Evolutionary conservation across 768 basidiomycete species (phyloP), one percentile per base, ranked within the genome.

Genomic region (Mrakia gelida): DNA sequence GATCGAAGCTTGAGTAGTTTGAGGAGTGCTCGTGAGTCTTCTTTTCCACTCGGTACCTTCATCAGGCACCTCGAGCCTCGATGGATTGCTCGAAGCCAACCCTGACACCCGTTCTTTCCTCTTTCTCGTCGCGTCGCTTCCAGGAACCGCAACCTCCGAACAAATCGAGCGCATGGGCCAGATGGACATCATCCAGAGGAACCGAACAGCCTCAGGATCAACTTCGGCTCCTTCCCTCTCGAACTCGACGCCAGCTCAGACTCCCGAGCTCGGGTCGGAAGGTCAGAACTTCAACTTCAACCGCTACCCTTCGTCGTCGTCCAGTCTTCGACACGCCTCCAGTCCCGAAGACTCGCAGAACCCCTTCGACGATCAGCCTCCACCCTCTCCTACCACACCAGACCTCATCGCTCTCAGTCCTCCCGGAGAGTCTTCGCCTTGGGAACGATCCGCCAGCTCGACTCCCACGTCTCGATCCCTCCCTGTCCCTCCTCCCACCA

Each of bases 131-230:
- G 23, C n/a, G 26, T 28, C 59, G 1, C 34, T 26, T 23, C 13
- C 67, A 73, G 71, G 72, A 30, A 78, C 77, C 15, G 77, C 77
- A 23, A 78, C 71, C 18, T 78, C 77, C 3, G 77, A 73, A 21
- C 71, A 73, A 9, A 65, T 73, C 49, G 77, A 73, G 9, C 71
- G 52, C n/a, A 30, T 73, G 8, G 61, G n/a, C 21, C 71, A 73
- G 3, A 71, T 78, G 70, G 72, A 78, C 62, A 67, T 73, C 63
- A 43, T 78, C 52, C 77, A 73, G 49, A 71, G 77, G 30, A 77
- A 72, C 30, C 56, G 77, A n/a, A 67, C 77, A 16, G 21, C 72
- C 13, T 78, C 77, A 16, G 71, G 71, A n/a, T 73, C 77, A 23
- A 78, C 71, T 15, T 34, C 71, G 7, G 54, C 76, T 28, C 59